Evolutionary conservation across 2,329 filamentous ascomycete species (phyloP), one percentile per base, ranked within the genome.

Genomic region (Plectosphaerella sp.): DNA sequence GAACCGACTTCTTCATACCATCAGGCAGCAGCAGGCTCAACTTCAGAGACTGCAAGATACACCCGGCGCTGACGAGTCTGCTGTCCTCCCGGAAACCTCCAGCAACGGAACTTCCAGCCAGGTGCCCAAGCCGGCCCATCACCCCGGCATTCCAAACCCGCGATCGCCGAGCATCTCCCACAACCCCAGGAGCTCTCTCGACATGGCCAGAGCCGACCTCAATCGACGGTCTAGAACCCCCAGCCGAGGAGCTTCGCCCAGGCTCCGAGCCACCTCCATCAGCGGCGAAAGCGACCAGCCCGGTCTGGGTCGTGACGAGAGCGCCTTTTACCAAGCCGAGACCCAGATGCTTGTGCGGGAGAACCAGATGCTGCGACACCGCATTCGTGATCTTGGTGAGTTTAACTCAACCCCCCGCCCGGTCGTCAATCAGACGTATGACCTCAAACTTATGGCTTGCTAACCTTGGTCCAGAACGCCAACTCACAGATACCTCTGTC

Each of bases 301-400:
- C 72, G 69, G 79, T 47, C 74, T 87, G 2, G 80, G 80, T 8
- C 76, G 88, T 16, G 88, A 91, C 61, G 88, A 92, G 65, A 85
- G 80, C 57, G 85, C 86, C 1, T 91, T 91, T 65, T 92, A 92
- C 62, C 88, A 91, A 66, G 88, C 88, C 5, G 89, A 93, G 70
- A 90, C 88, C 1, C 87, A 90, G 68, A 91, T 83, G 71, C 69
- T 93, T 61, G 80, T 84, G 20, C 77, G 89, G 24, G 89, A 92
- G 72, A 93, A 92, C 59, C 88, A 92, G 68, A 91, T 93, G 88
- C 72, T 93, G 49, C 84, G 86, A 55, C 79, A 86, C 64, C 78
- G 89, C 47, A 88, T 91, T 54, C 78, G 86, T 36, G 88, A 91
- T 61, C 71, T 91, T 14, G 87, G 87, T 88, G n/a, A n/a, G n/a